A percentile compares a stretch with the other conserved stretches of the same genome.
Conservation (phyloP, 2,329 filamentous ascomycete species). For the Incumbomyces lentus region DNA sequence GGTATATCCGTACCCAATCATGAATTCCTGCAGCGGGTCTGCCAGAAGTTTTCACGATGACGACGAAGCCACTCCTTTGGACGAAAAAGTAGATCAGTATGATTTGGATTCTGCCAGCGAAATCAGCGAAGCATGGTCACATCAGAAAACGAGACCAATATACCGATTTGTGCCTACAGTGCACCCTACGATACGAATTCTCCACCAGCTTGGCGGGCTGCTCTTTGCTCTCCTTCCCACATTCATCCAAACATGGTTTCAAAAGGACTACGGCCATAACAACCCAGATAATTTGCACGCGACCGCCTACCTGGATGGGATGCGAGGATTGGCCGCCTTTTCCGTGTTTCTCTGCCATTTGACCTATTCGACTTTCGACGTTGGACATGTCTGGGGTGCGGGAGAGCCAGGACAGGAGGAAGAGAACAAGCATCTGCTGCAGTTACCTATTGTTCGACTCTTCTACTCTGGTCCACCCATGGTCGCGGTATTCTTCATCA, state of each 20-base stretch:
- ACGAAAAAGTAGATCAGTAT: conserved; percentile 2
- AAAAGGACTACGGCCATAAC: neutral
- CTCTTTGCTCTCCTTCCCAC: neutral
- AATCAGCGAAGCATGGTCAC: conserved; percentile 3
- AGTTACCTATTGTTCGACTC: conserved; percentile 15
- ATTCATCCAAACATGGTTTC: conserved; percentile 1
- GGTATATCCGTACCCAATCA: neutral
- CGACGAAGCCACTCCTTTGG: neutral
- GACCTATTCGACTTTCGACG: conserved; percentile 17
- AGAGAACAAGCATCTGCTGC: conserved; percentile 10
- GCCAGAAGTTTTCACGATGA: conserved; percentile 5
- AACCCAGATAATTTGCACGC: conserved; percentile 10
- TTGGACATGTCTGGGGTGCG: conserved; percentile 15
- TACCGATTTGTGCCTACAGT: neutral
- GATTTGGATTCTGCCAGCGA: conserved; percentile 3
- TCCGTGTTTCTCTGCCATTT: conserved; percentile 18
- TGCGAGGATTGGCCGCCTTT: conserved; percentile 22
- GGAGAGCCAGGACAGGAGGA: conserved; percentile 1
- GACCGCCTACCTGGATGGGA: conserved; percentile 22
- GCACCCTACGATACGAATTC: neutral
- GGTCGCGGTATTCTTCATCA: conserved; percentile 46
- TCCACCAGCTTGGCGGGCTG: neutral
- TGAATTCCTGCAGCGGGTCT: conserved; percentile 7
- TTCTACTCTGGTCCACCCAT: conserved; percentile 19
- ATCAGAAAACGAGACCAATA: neutral